A percentile compares a stretch with the other conserved stretches of the same genome.
phyloP scores from a whole-genome alignment of 2,329 filamentous ascomycete genomes.

The Allantophomopsis lycopodina region DNA sequence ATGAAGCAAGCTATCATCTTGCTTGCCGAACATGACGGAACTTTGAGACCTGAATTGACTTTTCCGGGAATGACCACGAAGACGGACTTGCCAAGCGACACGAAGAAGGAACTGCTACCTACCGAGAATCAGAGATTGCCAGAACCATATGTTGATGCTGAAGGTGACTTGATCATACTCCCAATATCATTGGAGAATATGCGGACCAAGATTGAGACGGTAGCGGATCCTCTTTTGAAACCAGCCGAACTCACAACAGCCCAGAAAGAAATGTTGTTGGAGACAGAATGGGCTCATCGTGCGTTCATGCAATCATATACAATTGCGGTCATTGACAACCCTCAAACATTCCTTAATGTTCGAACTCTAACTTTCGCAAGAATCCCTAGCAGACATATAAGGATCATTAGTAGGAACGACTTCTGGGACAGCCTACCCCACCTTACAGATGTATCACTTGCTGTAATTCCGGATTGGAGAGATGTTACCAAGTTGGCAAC shows the following conservation, averaged over 20 bases:
- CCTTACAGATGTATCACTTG: constrained; percentile 39
- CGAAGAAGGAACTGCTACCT: background rate
- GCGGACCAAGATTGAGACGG: background rate
- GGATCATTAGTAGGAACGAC: constrained; percentile 36
- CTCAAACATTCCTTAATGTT: constrained; percentile 34
- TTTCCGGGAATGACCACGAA: background rate
- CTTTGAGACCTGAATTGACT: background rate
- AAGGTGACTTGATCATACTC: background rate
- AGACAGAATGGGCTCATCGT: constrained; percentile 55
- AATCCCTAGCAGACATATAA: constrained; percentile 46
- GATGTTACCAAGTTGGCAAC: constrained; percentile 36
- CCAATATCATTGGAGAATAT: background rate
- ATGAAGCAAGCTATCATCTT: constrained; percentile 7
- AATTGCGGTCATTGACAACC: constrained; percentile 49
- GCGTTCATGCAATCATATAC: constrained; percentile 57
- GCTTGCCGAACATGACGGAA: constrained; percentile 6
- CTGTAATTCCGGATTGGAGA: constrained; percentile 54
- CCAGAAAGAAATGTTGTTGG: constrained; percentile 56
- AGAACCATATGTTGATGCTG: background rate
- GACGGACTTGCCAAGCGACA: background rate
- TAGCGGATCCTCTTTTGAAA: constrained; percentile 15
- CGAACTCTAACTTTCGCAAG: constrained; percentile 49
- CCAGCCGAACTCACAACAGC: constrained; percentile 41
- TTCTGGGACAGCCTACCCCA: constrained; percentile 47
- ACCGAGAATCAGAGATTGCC: background rate